Evolutionary conservation across 371 early-diverging fungal species (phyloP), one percentile per base, ranked within the genome.

Genomic region (Fennellomyces sp.): DNA sequence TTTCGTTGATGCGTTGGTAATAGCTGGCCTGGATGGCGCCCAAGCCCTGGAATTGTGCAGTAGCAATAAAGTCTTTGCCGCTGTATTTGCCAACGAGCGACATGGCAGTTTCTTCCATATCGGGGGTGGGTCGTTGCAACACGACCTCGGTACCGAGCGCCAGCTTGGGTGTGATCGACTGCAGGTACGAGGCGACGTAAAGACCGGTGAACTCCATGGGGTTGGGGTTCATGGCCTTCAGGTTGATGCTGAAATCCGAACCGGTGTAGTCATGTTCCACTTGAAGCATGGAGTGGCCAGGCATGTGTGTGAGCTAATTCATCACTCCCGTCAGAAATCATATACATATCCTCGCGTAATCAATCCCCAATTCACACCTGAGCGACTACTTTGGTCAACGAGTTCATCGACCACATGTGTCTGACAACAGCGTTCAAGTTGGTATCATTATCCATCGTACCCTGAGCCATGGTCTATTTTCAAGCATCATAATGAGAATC

Each of bases 141-240:
- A 94, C 85, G 63, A 87, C 79, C 81, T 98, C 99, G 7, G 86
- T 75, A 62, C 99, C 99, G 50, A 97, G 64, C 48, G 94, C 87
- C 49, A 97, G 68, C 51, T 90, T 76, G 53, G 84, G 78, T 17
- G 95, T 85, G 57, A 98, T 81, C 36, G 97, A 95, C 81, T 98
- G 98, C 55, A 98, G 78, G 80, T 94, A 95, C 52, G 86, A 88
- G 47, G 89, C 85, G 64, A 91, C 81, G 70, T 85, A 95, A 56
- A 96, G 88, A 59, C 98, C 98, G 15, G 97, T 97, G 58, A 78
- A 77, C 62, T 95, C 97, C 49, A 92, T 76, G 15, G 90, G 91
- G 61, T 94, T 94, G 35, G 97, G 94, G 85, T 98, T 97, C 81
- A 96, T 87, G 50, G 93, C 92, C 85, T 97, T 97, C 69, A 92